phyloP scores from a whole-genome alignment of 2,329 filamentous ascomycete species.

The Acrocalymma vagum region DNA sequence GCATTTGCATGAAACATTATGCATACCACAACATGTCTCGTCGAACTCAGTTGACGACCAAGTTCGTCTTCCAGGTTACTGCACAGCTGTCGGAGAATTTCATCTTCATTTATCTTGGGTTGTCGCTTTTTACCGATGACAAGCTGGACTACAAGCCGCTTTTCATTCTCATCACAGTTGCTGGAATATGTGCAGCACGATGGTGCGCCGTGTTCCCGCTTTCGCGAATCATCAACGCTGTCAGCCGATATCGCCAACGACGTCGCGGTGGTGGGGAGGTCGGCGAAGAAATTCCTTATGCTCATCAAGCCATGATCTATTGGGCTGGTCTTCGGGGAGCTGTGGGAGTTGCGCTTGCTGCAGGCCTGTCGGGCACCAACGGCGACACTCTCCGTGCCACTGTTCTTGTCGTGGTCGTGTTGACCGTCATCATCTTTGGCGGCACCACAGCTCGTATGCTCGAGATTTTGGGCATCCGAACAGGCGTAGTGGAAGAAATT shows the following conservation, averaged over 20 bases:
- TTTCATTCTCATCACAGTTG: conserved; percentile 90
- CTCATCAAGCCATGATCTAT: conserved; percentile 99
- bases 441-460: conserved; percentile 97
- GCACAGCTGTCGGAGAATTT: conserved; percentile 98
- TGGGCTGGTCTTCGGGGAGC: conserved; percentile 97
- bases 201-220: conserved; percentile 96
- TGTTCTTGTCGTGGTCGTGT: conserved; percentile 94
- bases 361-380: conserved; percentile 84
- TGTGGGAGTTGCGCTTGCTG: conserved; percentile 92
- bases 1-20: conserved; percentile 98
- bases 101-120: conserved; percentile 97
- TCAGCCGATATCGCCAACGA: conserved; percentile 84
- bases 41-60: conserved; percentile 94
- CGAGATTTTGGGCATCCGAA: conserved; percentile 95
- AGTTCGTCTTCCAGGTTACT: conserved; percentile 95
- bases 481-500: conserved; percentile 94
- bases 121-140: conserved; percentile 92
- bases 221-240: conserved; percentile 88
- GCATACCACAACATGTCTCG: conserved; percentile 99
- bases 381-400: conserved; percentile 87
- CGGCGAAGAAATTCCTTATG: conserved; percentile 88
- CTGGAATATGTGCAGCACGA: conserved; percentile 89
- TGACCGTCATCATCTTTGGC: conserved; percentile 98
- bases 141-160: conserved; percentile 90
- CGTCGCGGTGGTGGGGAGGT: conserved; percentile 75